These are phyloP conservation scores for Acacia acuminata DNA, from an alignment of 306 rosid genomes.

Conservation along the genomic window DNA sequence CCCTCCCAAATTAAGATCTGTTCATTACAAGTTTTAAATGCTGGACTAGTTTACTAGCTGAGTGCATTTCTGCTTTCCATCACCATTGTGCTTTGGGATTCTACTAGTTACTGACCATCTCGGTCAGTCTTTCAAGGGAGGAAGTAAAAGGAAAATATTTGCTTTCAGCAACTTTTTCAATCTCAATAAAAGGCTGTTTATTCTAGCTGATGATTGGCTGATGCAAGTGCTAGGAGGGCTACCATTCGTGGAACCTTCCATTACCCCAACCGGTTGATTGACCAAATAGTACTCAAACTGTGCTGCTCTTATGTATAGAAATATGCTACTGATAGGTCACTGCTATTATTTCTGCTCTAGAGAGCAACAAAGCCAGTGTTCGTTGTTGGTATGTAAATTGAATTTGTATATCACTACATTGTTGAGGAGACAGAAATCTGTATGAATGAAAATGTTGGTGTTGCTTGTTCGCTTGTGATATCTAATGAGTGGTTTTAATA, in stretches of 20 bases:
- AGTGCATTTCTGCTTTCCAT: neutral
- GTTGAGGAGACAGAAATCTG: neutral
- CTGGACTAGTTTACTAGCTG: neutral
- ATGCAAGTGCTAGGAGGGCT: neutral
- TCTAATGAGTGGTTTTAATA: neutral
- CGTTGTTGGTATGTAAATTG: neutral
- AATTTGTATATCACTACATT: neutral
- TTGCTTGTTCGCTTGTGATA: neutral
- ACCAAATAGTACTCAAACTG: neutral
- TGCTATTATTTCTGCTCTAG: neutral
- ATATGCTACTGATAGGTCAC: neutral
- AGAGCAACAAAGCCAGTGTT: neutral
- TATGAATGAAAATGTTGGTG: neutral
- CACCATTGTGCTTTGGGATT: neutral
- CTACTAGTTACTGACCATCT: neutral
- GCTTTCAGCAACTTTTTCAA: neutral
- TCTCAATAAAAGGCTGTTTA: neutral
- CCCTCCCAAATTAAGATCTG: neutral
- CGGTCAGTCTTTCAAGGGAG: neutral
- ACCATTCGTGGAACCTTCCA: neutral
- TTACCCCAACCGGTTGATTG: neutral
- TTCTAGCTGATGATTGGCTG: neutral
- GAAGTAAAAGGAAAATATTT: neutral
- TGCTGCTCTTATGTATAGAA: neutral
- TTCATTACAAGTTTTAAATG: neutral